These are phyloP conservation scores for Termitomyces sp. DNA, from an alignment of 768 basidiomycete genomes.

Conservation along the genomic window DNA sequence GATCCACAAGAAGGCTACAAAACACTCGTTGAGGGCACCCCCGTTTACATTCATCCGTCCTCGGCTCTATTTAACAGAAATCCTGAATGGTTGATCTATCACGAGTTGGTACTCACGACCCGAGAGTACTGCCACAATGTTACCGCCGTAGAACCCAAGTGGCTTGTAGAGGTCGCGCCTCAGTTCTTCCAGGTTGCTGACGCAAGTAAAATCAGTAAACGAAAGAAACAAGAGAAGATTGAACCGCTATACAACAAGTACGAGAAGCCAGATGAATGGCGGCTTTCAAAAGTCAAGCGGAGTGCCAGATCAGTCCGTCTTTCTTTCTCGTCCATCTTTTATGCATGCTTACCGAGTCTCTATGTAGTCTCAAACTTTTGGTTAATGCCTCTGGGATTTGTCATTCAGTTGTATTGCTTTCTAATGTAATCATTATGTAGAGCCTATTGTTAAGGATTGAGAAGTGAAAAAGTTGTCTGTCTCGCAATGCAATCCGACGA, in stretches of 20 bases:
- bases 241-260: conserved; percentile 95
- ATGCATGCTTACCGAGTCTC: conserved; percentile 16
- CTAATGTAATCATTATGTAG: conserved; percentile 10
- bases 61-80: conserved; percentile 95
- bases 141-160: conserved; percentile 95
- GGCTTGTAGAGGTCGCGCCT: conserved; percentile 96
- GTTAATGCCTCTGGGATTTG: conserved; percentile 33
- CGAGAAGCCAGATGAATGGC: conserved; percentile 93
- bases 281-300: conserved; percentile 86
- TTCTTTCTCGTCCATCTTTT: background rate
- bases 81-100: conserved; percentile 95
- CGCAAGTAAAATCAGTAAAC: conserved; percentile 94
- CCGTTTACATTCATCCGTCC: conserved; percentile 97
- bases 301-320: conserved; percentile 73
- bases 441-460: background rate
- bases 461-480: background rate
- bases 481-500: background rate
- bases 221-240: conserved; percentile 95
- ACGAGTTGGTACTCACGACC: conserved; percentile 95
- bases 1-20: conserved; percentile 98
- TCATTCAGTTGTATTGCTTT: conserved; percentile 8
- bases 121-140: conserved; percentile 92
- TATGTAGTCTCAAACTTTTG: conserved; percentile 83
- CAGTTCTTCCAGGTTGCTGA: conserved; percentile 99
- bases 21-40: conserved; percentile 95